These are phyloP conservation scores for Crucibulum laeve DNA, from an alignment of 768 basidiomycete species.

Conservation along the genomic window DNA sequence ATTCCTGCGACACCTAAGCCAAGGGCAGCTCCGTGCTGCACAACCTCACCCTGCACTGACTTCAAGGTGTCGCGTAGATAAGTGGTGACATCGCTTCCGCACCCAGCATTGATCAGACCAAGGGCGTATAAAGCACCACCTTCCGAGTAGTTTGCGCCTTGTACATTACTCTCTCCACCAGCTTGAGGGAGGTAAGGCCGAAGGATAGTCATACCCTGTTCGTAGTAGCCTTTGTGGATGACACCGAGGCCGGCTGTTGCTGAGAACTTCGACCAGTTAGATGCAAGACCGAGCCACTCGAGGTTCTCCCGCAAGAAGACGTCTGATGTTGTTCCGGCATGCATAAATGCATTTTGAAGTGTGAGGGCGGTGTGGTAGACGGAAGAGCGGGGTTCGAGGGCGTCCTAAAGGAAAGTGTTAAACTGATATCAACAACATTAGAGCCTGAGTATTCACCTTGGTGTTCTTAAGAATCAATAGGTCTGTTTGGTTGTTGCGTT, in stretches of 20 bases:
- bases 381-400: slow-evolving; percentile 88
- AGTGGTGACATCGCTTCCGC: slow-evolving; percentile 69
- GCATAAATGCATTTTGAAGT: slow-evolving; percentile 96
- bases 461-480: slow-evolving; percentile 88
- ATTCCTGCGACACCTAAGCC: slow-evolving; percentile 96
- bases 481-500: slow-evolving; percentile 91
- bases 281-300: slow-evolving; percentile 92
- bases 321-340: slow-evolving; percentile 97
- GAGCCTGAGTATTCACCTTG: slow-evolving; percentile 48
- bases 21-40: slow-evolving; percentile 95
- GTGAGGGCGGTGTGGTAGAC: slow-evolving; percentile 97
- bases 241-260: slow-evolving; percentile 96
- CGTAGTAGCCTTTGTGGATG: slow-evolving; percentile 95
- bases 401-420: slow-evolving; percentile 49
- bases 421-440: not conserved
- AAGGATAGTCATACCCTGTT: slow-evolving; percentile 88
- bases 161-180: slow-evolving; percentile 70
- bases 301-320: slow-evolving; percentile 91
- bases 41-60: slow-evolving; percentile 74
- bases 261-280: slow-evolving; percentile 98
- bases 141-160: slow-evolving; percentile 85
- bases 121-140: slow-evolving; percentile 95
- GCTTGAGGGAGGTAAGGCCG: slow-evolving; percentile 88
- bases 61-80: slow-evolving; percentile 82
- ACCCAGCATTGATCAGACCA: slow-evolving; percentile 91